These are phyloP conservation scores for Exophiala phaeomuriformis DNA, from an alignment of 2,329 filamentous ascomycete species.

Conservation along the genomic window DNA sequence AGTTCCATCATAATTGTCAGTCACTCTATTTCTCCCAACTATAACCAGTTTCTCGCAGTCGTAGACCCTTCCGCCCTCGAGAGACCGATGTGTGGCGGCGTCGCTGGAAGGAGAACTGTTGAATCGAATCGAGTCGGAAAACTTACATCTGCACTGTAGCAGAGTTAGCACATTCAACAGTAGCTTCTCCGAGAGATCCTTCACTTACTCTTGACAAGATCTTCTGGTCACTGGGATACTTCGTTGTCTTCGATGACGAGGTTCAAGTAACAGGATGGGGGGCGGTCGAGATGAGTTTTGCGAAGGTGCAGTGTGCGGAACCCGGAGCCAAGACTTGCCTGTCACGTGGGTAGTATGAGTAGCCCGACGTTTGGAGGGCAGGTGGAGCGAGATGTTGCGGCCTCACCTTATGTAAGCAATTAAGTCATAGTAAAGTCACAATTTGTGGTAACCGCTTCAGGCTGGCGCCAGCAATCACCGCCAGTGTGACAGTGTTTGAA, in stretches of 20 bases:
- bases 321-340: conserved; percentile 1
- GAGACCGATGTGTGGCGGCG: no score
- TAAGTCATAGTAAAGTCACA: no score
- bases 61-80: no score
- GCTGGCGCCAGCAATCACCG: no score
- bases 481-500: neutral
- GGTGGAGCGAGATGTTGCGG: neutral
- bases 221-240: conserved; percentile 20
- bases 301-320: conserved; percentile 4
- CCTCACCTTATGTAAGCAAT: no score
- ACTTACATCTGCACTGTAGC: conserved; percentile 82
- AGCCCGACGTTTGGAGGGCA: neutral
- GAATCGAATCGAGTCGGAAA: conserved; percentile 18
- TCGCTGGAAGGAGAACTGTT: neutral
- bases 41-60: neutral
- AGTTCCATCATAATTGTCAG: conserved; percentile 5
- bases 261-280: neutral
- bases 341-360: neutral
- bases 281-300: conserved; percentile 1
- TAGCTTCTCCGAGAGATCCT: no score
- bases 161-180: conserved; percentile 9
- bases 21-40: conserved; percentile 1
- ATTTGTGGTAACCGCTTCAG: no score
- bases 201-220: conserved; percentile 25
- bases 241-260: conserved; percentile 4